These are phyloP conservation scores for Leishmania turanica DNA, from an alignment of 208 protist genomes.

Conservation along the genomic window DNA sequence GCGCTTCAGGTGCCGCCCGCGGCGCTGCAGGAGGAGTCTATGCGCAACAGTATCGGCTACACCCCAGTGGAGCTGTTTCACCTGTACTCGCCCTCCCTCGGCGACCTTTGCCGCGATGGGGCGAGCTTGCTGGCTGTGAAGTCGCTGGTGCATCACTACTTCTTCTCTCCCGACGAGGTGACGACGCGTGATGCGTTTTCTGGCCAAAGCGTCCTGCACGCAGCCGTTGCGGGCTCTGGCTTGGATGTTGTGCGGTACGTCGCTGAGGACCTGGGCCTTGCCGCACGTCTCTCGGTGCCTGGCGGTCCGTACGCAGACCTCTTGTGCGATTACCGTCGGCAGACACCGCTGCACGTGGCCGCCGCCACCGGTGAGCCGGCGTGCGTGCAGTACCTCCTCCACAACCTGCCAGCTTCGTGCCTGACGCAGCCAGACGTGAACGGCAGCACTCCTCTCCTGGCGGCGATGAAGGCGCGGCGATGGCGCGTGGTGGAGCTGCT, in stretches of 20 bases:
- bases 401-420: slow-evolving; percentile 32
- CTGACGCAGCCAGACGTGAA: slow-evolving; percentile 50
- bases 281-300: slow-evolving; percentile 9
- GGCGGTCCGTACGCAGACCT: slow-evolving; percentile 7
- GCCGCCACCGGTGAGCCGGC: slow-evolving; percentile 45
- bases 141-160: slow-evolving; percentile 64
- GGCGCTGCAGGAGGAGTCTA: slow-evolving; percentile 16
- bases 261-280: slow-evolving; percentile 46
- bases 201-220: slow-evolving; percentile 50
- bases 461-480: slow-evolving; percentile 48
- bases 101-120: slow-evolving; percentile 65
- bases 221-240: slow-evolving; percentile 45
- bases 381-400: slow-evolving; percentile 50
- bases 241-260: slow-evolving; percentile 60
- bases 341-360: slow-evolving; percentile 81
- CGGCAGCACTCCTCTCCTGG: slow-evolving; percentile 71
- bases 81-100: slow-evolving; percentile 53
- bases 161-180: slow-evolving; percentile 51
- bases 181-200: slow-evolving; percentile 33
- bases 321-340: slow-evolving; percentile 49
- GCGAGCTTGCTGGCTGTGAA: slow-evolving; percentile 44
- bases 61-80: slow-evolving; percentile 66
- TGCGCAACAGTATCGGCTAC: slow-evolving; percentile 51
- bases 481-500: slow-evolving; percentile 60
- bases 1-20: slow-evolving; percentile 24